phyloP scores from a whole-genome alignment of 2,329 filamentous ascomycete genomes.

The Talaromyces sp. region DNA sequence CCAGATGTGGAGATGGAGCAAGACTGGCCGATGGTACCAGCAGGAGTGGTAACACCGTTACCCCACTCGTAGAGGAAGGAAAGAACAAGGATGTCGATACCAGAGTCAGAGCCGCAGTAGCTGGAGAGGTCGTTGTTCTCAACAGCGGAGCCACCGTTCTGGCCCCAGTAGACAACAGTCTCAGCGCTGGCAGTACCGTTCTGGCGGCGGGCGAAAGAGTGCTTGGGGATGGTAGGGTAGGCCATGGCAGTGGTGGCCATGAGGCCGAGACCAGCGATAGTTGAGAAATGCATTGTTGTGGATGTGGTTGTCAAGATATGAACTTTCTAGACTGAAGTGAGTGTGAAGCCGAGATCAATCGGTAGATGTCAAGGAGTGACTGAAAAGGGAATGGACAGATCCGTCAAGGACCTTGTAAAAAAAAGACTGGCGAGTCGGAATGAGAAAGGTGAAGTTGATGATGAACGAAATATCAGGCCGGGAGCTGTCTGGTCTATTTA shows the following conservation, averaged over 20 bases:
- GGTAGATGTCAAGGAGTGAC: slow-evolving; percentile 6
- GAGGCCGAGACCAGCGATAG: slow-evolving; percentile 4
- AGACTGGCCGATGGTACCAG: slow-evolving; percentile 35
- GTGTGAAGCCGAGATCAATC: slow-evolving; percentile 7
- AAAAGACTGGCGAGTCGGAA: not conserved
- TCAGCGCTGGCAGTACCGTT: not conserved
- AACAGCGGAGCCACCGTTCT: not conserved
- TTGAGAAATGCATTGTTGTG: slow-evolving; percentile 8
- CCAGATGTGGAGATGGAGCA: slow-evolving; percentile 25
- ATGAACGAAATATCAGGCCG: not conserved
- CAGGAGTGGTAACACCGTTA: slow-evolving; percentile 28
- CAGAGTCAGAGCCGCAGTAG: slow-evolving; percentile 34
- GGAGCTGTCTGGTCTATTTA: slow-evolving; percentile 4
- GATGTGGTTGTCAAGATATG: not conserved
- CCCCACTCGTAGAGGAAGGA: slow-evolving; percentile 39
- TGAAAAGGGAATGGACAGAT: slow-evolving; percentile 9
- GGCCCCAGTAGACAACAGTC: slow-evolving; percentile 10
- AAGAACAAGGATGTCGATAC: slow-evolving; percentile 41
- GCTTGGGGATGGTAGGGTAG: slow-evolving; percentile 1
- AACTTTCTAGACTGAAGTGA: not conserved
- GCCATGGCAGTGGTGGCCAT: slow-evolving; percentile 6
- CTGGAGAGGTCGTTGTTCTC: slow-evolving; percentile 10
- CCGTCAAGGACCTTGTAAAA: slow-evolving; percentile 10
- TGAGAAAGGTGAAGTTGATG: slow-evolving; percentile 1
- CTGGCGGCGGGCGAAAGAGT: slow-evolving; percentile 1